Evolutionary conservation across 176 grass and related monocot genomes (phyloP), one percentile per base, ranked within the genome.

Genomic region (Paspalum notatum): DNA sequence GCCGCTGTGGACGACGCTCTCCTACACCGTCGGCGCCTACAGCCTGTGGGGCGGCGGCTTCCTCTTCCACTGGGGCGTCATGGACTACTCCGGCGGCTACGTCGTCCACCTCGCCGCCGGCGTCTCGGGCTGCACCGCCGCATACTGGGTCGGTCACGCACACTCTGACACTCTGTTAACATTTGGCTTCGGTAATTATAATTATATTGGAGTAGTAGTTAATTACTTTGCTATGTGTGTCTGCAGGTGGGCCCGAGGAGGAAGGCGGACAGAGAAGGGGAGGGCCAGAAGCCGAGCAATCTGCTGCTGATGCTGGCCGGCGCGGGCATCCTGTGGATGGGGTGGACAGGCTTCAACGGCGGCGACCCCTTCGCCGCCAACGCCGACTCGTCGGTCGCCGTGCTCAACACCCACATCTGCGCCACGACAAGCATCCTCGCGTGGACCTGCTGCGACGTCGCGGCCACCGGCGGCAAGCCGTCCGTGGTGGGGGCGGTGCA

Each of bases 331-430:
- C 72, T 90, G 61, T 90, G 83, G 88, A 42, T 86, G 72, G 88
- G 83, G 15, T 90, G 83, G 88, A 77, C 66, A 0, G 88, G 88
- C 18, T 90, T 90, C 78, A 90, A 90, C 59, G 88, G 88, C 50
- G 88, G 88, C 14, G 83, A 75, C 16, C 83, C 83, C 6, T 90
- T 82, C 83, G 8, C 88, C 13, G 78, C 83, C 8, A 90, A 74
- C 44, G 24, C 72, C 5, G 77, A 74, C 52, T 65, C 83, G 43
- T 90, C 88, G 24, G 71, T 86, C 10, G 83, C 88, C 12, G 78
- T 90, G 38, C 66, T 91, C 18, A 87, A 91, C 59, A 91, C 85
- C 3, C 74, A 91, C 71, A 82, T 87, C 64, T 81, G 84, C 66
- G 63, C 84, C 22, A 75, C 85, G 50, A 80, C 89, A 6, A 87